These are phyloP conservation scores for Piper longum DNA, from an alignment of 164 flowering plant species.

Conservation along the genomic window DNA sequence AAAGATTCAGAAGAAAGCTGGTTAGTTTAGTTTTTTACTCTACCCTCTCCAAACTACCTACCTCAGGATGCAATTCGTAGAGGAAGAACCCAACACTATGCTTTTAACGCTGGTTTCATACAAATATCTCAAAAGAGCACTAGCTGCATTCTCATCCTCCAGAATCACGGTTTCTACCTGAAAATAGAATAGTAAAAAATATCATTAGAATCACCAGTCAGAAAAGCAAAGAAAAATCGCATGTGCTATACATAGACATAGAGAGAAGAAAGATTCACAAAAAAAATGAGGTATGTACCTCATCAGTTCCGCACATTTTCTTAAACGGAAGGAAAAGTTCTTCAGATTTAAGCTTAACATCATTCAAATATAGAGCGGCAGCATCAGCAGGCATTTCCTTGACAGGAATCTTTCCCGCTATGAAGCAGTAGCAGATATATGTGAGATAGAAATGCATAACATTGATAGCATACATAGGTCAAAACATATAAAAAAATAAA, in stretches of 20 bases:
- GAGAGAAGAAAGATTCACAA: background rate
- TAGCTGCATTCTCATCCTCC: slow-evolving; percentile 60
- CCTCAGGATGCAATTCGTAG: slow-evolving; percentile 36
- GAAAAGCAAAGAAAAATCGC: background rate
- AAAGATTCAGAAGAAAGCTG: too few species aligned
- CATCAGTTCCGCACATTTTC: slow-evolving; percentile 27
- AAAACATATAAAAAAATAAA: background rate
- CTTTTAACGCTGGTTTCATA: slow-evolving; percentile 27
- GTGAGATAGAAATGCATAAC: background rate
- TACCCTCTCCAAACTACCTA: slow-evolving; percentile 7
- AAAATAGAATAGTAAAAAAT: background rate
- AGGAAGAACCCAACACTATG: slow-evolving; percentile 48
- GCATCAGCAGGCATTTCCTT: slow-evolving; percentile 39
- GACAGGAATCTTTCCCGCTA: slow-evolving; percentile 54
- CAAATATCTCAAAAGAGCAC: slow-evolving; percentile 41
- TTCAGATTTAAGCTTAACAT: slow-evolving; percentile 30
- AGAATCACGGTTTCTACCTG: slow-evolving; percentile 64
- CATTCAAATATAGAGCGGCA: slow-evolving; percentile 45
- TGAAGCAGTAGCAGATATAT: background rate
- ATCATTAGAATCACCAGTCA: background rate
- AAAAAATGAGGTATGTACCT: slow-evolving; percentile 16
- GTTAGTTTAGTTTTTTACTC: too few species aligned
- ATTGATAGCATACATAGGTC: background rate
- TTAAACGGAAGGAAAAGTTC: slow-evolving; percentile 41
- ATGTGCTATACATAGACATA: background rate